Evolutionary conservation across 2,329 filamentous ascomycete species (phyloP), one percentile per base, ranked within the genome.

Genomic region (Colletotrichum aenigma): DNA sequence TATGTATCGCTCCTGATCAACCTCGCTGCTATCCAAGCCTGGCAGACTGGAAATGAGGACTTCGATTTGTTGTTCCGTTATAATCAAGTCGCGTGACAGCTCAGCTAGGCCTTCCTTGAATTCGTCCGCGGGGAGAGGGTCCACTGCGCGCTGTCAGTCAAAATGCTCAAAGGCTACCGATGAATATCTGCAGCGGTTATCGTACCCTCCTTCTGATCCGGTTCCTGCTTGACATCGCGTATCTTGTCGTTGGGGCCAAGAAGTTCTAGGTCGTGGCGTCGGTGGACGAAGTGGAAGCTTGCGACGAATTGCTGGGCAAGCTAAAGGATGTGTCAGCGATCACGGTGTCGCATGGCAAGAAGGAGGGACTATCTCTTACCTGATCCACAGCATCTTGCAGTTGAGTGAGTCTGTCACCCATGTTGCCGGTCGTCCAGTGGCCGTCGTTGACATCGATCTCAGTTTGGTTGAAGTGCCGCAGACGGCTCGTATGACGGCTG

Each of bases 21-120:
- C 88, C 82, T 96, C 94, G 80, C 93, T 96, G 77, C 93, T 94
- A 60, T 95, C 93, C 26, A 97, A 87, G 0, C 95, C 95, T 0
- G 95, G 95, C 3, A 97, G 88, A 26, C 90, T 91, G 18, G 92
- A 93, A 74, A 96, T 94, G 64, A 97, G 86, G 60, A 91, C 88
- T 83, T 97, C 95, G 77, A 97, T 95, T 85, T 96, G 94, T 85
- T 96, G 94, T 80, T 96, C 93, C 81, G 96, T 95, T 74, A 94
- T 83, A 74, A 96, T 93, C 30, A 97, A 87, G 82, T 96, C 95
- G 77, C 91, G 90, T 48, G 94, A 94, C 69, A 97, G 88, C 83
- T 96, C 94, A 76, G 92, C 88, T 81, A 95, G 90, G 62, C 93
- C 91, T 4, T 90, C 89, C 71, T 90, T 88, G 84, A 95, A 95